phyloP scores from a whole-genome alignment of 2,329 filamentous ascomycete genomes.

The Arthrobotrys conoides region DNA sequence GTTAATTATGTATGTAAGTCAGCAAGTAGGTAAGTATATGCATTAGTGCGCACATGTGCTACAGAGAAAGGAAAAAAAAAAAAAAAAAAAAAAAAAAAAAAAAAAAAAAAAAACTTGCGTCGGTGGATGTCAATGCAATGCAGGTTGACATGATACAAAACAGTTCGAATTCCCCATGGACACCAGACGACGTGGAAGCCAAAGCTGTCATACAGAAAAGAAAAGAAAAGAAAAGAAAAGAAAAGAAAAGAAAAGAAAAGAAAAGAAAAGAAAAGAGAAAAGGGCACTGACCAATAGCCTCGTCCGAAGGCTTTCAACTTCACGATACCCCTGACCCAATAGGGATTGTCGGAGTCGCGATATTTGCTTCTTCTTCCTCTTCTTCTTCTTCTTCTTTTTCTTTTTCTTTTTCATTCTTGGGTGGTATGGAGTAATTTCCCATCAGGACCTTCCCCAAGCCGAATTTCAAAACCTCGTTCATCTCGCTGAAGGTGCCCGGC shows the following conservation, averaged over 20 bases:
- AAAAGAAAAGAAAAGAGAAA: neutral
- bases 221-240: neutral
- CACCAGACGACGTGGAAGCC: constrained; percentile 25
- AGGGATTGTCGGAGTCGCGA: constrained; percentile 48
- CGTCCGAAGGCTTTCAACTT: neutral
- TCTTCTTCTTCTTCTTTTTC: neutral
- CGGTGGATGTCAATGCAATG: constrained; percentile 19
- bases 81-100: no score
- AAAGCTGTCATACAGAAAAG: constrained; percentile 15
- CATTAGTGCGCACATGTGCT: neutral
- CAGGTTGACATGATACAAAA: neutral
- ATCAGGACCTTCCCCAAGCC: constrained; percentile 61
- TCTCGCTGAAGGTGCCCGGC: constrained; percentile 54
- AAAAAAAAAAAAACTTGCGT: constrained; percentile 6
- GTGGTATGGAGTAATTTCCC: constrained; percentile 51
- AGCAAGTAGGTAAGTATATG: neutral
- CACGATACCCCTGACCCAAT: constrained; percentile 56
- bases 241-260: neutral
- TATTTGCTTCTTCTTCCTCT: constrained; percentile 32
- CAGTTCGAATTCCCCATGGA: neutral
- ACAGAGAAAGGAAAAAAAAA: no score
- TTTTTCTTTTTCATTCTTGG: neutral
- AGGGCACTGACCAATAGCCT: constrained; percentile 15
- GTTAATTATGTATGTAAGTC: no score
- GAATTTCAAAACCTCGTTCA: constrained; percentile 61